Evolutionary conservation across 257 asterid genomes (phyloP).

Genomic region (Solanum appendiculatum): DNA sequence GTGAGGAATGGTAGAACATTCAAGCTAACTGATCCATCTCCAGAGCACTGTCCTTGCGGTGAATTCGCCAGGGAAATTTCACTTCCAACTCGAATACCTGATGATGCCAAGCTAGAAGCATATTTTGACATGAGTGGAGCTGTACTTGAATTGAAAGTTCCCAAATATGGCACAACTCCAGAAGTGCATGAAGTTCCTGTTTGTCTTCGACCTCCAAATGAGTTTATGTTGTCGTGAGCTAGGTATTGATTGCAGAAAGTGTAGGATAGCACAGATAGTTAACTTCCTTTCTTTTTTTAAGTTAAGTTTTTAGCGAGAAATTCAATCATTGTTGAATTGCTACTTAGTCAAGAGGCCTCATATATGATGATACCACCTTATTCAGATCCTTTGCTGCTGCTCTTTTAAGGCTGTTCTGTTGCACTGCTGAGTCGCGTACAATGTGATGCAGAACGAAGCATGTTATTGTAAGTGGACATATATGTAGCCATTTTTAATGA

Average conservation of each 20-base stretch:
- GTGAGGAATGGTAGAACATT: constrained; percentile 53
- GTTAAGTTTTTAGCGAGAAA: not conserved
- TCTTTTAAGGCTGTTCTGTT: not conserved
- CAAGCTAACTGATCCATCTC: constrained; percentile 61
- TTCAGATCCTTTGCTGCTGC: not conserved
- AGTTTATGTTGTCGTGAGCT: constrained; percentile 38
- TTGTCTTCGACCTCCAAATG: constrained; percentile 67
- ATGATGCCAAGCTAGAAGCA: constrained; percentile 72
- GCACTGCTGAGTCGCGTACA: not conserved
- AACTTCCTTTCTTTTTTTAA: not conserved
- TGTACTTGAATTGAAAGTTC: constrained; percentile 62
- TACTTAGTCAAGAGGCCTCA: not conserved
- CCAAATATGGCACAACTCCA: constrained; percentile 55
- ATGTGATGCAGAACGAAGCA: not conserved
- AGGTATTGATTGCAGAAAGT: not conserved
- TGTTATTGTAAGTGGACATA: not conserved
- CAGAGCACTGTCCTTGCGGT: constrained; percentile 73
- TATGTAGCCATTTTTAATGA: not conserved
- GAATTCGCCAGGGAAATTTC: constrained; percentile 63
- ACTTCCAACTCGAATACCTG: constrained; percentile 60
- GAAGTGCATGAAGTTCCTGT: constrained; percentile 81
- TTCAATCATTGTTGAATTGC: not conserved
- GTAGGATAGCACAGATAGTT: not conserved
- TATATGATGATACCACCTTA: not conserved
- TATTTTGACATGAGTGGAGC: constrained; percentile 64